Base-by-base conservation (phyloP, 2,329 filamentous ascomycete species). In the Thelonectria rubi region DNA sequence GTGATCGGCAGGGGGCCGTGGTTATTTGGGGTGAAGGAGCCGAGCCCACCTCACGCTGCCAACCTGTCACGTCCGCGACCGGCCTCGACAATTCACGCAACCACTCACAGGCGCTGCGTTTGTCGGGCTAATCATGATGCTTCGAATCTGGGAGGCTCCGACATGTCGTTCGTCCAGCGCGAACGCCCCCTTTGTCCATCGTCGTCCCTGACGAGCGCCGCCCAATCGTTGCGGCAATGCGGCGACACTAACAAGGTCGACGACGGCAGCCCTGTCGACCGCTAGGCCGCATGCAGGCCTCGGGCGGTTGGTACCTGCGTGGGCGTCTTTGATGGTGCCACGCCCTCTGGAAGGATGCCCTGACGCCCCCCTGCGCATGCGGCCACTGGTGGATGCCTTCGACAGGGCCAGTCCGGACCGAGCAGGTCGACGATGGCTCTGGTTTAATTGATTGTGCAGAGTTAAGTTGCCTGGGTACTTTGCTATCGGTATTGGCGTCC, bases 291-390 rank as follows among this genome's bases (percentile, higher is more conserved):
- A 48, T 58, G 17, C 42, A 63, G 65, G 34, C 53, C n/a, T 65
- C 26, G 47, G 60, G 61, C 64, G 65, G 59, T 59, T 66, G 66
- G 65, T 69, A 64, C 65, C 65, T 69, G 64, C 62, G 51, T 58
- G 37, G 34, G 37, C 48, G 66, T 57, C 55, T 47, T 30, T 18
- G 50, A 64, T 65, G 62, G 68, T 58, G 66, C 65, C 65, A 70
- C 60, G 49, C 49, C 51, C 34, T 50, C 43, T 18, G 11, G 43
- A 59, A 62, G 26, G 58, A 67, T 60, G 37, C 43, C 51, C 40
- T 48, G 47, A 34, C 58, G 47, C 52, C 46, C 46, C 45, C 40
- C 26, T 30, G 26, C 26, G 26, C 26, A 30, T 30, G 26, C 26
- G 26, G 26, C 26, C 26, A 30, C 26, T 30, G 26, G 26, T 30